Conservation (phyloP, 2,329 filamentous ascomycete species). For the Emmonsiellopsis sp. region DNA sequence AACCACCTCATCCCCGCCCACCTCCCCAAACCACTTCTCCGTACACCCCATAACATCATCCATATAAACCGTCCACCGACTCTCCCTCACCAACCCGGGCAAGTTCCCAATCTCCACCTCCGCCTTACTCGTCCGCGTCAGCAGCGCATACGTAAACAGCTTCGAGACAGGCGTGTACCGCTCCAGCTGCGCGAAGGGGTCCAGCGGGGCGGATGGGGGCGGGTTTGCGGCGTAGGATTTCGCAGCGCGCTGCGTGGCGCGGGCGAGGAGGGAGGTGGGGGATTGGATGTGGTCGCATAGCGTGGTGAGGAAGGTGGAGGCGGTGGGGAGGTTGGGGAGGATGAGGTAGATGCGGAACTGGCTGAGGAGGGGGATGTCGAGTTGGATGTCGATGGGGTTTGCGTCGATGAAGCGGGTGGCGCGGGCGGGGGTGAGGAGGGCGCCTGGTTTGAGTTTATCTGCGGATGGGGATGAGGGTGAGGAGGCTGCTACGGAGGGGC, state of each 20-base stretch:
- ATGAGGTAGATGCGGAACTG: slow-evolving; percentile 71
- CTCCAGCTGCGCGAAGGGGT: slow-evolving; percentile 57
- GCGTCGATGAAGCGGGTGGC: slow-evolving; percentile 67
- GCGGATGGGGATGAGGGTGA: slow-evolving; percentile 26
- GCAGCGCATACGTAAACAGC: slow-evolving; percentile 58
- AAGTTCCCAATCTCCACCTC: slow-evolving; percentile 58
- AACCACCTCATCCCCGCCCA: slow-evolving; percentile 49
- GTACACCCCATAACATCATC: slow-evolving; percentile 57
- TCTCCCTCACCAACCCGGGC: slow-evolving; percentile 52
- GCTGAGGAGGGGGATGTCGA: slow-evolving; percentile 67
- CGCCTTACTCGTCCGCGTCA: slow-evolving; percentile 56
- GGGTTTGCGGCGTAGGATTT: slow-evolving; percentile 54
- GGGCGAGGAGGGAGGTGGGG: slow-evolving; percentile 47
- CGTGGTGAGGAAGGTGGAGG: slow-evolving; percentile 48
- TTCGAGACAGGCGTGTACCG: slow-evolving; percentile 60
- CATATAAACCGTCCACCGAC: slow-evolving; percentile 63
- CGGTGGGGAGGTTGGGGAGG: slow-evolving; percentile 50
- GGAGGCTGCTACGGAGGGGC: slow-evolving; percentile 23
- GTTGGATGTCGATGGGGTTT: slow-evolving; percentile 67
- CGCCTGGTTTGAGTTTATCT: slow-evolving; percentile 30
- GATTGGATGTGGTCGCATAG: slow-evolving; percentile 49
- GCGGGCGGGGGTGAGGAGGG: slow-evolving; percentile 54
- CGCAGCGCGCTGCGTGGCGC: slow-evolving; percentile 49
- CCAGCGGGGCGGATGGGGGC: slow-evolving; percentile 47
- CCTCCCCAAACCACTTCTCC: slow-evolving; percentile 58